Evolutionary conservation across 2,329 filamentous ascomycete genomes (phyloP), one percentile per base, ranked within the genome.

Genomic region (Domatiomyces catenatus): DNA sequence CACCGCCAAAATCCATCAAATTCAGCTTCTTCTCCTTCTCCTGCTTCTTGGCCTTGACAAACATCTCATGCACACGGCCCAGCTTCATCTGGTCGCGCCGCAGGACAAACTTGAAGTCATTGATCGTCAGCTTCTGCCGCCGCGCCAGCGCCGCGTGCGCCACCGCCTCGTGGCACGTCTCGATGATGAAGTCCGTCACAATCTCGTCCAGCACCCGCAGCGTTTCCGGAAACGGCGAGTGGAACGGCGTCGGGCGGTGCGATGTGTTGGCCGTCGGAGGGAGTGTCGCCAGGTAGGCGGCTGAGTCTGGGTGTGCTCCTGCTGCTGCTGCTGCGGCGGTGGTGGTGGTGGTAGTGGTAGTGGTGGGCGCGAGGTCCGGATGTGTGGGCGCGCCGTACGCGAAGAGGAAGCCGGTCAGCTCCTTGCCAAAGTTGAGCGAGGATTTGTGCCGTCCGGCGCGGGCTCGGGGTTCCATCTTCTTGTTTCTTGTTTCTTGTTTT

Each of bases 121-220:
- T 90, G 62, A 94, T 86, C 67, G 98, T 98, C 69, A 98, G 88
- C 70, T 98, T 98, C 62, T 94, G 86, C 1, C 92, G 84, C 0
- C 88, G 84, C 2, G 85, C 81, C 67, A 94, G 86, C 65, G 86
- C 81, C 0, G 92, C 92, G 49, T 83, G 82, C 44, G 86, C 80
- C 3, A 88, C 86, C 3, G 92, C 90, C 63, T 87, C 83, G 71
- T 94, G 92, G 68, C 86, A 90, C 50, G 92, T 82, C 66, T 92
- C 87, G 64, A 94, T 87, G 65, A 96, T 86, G 73, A 94, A 95
- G 71, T 96, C 92, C 55, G 89, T 94, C 54, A 94, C 80, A 60
- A 96, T 90, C 70, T 95, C 89, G 72, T 96, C 92, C 48, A 96
- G 81, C 48, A 90, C 79, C 54, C 84, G 81, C 53, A 94, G 76